Percentiles rank a stretch among this genome's conserved stretches.
phyloP scores from a whole-genome alignment of 2,329 filamentous ascomycete species.

The Chaetothyriales sp. region DNA sequence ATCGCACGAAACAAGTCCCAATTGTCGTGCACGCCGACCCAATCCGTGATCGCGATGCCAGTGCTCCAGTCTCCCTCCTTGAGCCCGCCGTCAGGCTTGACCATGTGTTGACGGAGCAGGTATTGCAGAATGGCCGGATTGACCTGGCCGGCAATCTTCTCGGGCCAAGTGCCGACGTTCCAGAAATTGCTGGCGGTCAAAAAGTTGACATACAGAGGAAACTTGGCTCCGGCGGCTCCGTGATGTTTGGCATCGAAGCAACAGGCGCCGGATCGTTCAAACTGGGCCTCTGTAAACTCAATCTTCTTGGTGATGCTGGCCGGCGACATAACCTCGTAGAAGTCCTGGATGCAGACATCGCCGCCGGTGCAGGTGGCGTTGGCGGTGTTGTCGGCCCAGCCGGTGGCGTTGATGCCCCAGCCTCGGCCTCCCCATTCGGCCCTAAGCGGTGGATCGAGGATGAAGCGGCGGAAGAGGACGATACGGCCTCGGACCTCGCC shows the following conservation, averaged over 20 bases:
- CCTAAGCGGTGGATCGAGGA: constrained; percentile 37
- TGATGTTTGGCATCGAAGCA: constrained; percentile 32
- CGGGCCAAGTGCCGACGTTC: constrained; percentile 82
- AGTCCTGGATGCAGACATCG: constrained; percentile 76
- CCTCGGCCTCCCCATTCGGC: constrained; percentile 34
- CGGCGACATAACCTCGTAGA: constrained; percentile 70
- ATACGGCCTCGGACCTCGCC: constrained; percentile 69
- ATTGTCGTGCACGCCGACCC: constrained; percentile 72
- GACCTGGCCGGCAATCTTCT: constrained; percentile 71
- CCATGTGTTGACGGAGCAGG: constrained; percentile 38
- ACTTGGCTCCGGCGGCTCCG: constrained; percentile 23
- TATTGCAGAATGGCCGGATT: constrained; percentile 59
- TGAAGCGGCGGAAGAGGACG: constrained; percentile 70
- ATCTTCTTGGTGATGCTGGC: constrained; percentile 71
- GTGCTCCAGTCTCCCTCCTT: constrained; percentile 58
- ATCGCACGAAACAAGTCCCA: constrained; percentile 83
- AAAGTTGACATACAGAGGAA: constrained; percentile 79
- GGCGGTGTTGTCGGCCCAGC: constrained; percentile 80
- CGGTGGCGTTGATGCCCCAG: constrained; percentile 43
- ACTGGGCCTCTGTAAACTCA: constrained; percentile 53
- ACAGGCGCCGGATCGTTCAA: constrained; percentile 41
- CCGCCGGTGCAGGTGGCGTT: constrained; percentile 57
- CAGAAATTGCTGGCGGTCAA: constrained; percentile 87
- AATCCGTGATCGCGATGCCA: constrained; percentile 83
- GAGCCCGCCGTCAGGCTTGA: constrained; percentile 19